Evolutionary conservation across 2,329 filamentous ascomycete genomes (phyloP).

Genomic region (Sporothrix variecibatus): DNA sequence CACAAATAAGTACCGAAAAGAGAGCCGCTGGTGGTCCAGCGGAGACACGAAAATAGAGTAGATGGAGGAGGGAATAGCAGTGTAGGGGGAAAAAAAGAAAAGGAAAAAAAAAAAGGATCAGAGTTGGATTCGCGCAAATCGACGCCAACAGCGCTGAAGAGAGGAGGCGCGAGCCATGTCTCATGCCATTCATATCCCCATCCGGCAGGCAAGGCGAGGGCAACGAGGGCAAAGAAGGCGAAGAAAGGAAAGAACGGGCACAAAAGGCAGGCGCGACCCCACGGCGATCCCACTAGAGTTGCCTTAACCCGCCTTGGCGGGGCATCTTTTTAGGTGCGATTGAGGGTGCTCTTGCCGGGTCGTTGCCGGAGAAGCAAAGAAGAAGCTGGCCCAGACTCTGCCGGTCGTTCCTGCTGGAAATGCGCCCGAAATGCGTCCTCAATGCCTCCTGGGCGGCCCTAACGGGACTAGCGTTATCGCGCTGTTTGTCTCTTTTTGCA

Average conservation of each 20-base stretch:
- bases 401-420: neutral
- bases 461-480: conserved; percentile 6
- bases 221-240: neutral
- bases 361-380: neutral
- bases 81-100: neutral
- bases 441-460: neutral
- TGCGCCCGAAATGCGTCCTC: neutral
- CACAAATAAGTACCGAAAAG: neutral
- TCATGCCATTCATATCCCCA: neutral
- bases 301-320: neutral
- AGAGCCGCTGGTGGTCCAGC: neutral
- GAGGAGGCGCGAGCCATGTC: neutral
- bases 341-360: neutral
- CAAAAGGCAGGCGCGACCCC: neutral
- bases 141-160: neutral
- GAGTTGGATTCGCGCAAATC: neutral
- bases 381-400: neutral
- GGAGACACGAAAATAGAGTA: neutral
- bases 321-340: neutral
- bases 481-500: too few species aligned
- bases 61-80: neutral
- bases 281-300: neutral
- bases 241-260: neutral
- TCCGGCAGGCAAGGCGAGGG: neutral
- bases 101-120: neutral